Conservation (phyloP, 2,329 filamentous ascomycete species). For the Atkinsonella hypoxylon region DNA sequence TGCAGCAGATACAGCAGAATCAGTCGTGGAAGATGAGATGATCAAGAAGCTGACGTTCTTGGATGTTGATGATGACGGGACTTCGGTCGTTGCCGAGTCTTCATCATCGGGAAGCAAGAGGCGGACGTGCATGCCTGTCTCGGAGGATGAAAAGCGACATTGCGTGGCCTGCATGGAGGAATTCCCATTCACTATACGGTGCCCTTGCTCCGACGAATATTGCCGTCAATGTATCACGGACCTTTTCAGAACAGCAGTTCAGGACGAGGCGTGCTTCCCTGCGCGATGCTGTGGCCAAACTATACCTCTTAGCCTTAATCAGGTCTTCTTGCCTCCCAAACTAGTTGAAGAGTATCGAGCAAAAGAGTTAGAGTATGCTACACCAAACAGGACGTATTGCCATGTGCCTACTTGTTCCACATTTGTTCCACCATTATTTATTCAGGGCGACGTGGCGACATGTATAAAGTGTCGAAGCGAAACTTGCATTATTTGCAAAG, state of each 20-base stretch:
- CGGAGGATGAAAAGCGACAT: slow-evolving; percentile 3
- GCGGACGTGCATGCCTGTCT: too few species aligned
- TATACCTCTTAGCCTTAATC: slow-evolving; percentile 25
- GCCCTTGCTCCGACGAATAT: slow-evolving; percentile 30
- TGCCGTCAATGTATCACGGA: slow-evolving; percentile 34
- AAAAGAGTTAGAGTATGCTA: slow-evolving; percentile 37
- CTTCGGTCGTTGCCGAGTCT: too few species aligned
- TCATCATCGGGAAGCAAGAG: too few species aligned
- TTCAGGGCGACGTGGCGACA: slow-evolving; percentile 21
- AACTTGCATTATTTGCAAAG: slow-evolving; percentile 43
- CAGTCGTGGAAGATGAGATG: background rate
- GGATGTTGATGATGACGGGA: background rate
- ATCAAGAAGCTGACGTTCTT: background rate
- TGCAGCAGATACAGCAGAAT: too few species aligned
- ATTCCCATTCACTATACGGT: background rate
- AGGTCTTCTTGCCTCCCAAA: slow-evolving; percentile 22
- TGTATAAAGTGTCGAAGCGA: slow-evolving; percentile 28
- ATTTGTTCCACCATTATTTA: slow-evolving; percentile 29
- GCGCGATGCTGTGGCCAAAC: slow-evolving; percentile 37
- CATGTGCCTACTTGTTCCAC: slow-evolving; percentile 27
- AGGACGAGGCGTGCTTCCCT: slow-evolving; percentile 41
- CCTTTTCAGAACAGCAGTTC: slow-evolving; percentile 29
- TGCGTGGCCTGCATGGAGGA: slow-evolving; percentile 2
- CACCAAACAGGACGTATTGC: slow-evolving; percentile 39
- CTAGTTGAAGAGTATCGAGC: slow-evolving; percentile 24